phyloP scores from a whole-genome alignment of 306 rosid genomes.

The Quercus mongolica region DNA sequence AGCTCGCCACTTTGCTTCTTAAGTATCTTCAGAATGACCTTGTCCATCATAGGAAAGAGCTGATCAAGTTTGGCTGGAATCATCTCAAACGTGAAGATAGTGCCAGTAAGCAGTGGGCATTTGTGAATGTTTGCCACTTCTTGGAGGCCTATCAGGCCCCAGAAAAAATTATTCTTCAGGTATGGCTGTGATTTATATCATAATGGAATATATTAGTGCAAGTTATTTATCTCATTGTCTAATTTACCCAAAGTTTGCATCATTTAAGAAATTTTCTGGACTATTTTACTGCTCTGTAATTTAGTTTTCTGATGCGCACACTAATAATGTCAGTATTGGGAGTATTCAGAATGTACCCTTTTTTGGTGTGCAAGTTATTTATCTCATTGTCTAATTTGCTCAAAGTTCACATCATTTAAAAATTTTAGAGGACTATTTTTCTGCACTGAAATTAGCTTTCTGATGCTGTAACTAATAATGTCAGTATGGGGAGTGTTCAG shows the following conservation, averaged over 20 bases:
- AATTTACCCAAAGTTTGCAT: not conserved
- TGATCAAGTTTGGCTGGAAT: constrained; percentile 99
- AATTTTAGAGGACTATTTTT: too few species aligned
- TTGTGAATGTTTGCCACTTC: constrained; percentile 99
- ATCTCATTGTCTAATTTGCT: not conserved
- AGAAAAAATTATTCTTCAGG: constrained; percentile 98
- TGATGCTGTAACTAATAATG: too few species aligned
- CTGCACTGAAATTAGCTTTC: too few species aligned
- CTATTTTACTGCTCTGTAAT: not conserved
- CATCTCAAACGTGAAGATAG: constrained; percentile 99
- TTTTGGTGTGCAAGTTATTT: not conserved
- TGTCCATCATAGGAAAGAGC: constrained; percentile 94
- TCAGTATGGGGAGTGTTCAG: too few species aligned
- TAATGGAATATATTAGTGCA: constrained; percentile 1
- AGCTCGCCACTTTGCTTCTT: constrained; percentile 95
- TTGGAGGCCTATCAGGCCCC: constrained; percentile 99
- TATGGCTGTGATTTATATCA: constrained; percentile 18
- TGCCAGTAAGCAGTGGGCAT: constrained; percentile 99
- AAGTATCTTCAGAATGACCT: constrained; percentile 97
- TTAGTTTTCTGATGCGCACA: not conserved
- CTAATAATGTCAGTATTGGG: not conserved
- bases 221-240: constrained; percentile 6
- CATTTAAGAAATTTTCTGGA: not conserved
- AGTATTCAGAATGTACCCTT: not conserved
- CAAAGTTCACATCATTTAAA: not conserved